These are phyloP conservation scores for Capsicum baccatum DNA, from an alignment of 257 asterid species.

Conservation along the genomic window DNA sequence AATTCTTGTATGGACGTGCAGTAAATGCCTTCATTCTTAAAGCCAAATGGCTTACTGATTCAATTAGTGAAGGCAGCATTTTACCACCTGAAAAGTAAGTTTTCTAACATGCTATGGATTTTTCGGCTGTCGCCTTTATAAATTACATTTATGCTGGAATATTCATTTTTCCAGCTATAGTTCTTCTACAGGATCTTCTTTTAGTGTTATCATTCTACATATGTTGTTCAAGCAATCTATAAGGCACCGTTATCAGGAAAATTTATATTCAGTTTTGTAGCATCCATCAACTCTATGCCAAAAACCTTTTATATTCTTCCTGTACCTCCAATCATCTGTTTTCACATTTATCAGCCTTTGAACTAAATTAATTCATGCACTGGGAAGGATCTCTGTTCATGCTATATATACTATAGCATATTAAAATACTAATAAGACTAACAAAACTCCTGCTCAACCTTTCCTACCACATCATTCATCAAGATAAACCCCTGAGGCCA, in stretches of 20 bases:
- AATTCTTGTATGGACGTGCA: conserved; percentile 84
- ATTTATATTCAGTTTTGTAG: neutral
- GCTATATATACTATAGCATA: neutral
- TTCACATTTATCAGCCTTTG: conserved; percentile 17
- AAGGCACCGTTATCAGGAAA: neutral
- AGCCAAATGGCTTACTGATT: conserved; percentile 77
- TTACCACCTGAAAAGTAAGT: conserved; percentile 70
- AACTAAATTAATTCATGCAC: neutral
- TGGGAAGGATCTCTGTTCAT: neutral
- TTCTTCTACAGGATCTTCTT: neutral
- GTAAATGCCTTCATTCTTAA: conserved; percentile 67
- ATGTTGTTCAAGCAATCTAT: neutral
- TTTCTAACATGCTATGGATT: conserved; percentile 31
- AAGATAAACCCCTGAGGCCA: neutral
- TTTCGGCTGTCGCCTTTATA: neutral
- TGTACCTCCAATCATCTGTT: neutral
- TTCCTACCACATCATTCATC: neutral
- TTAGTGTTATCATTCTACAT: conserved; percentile 9
- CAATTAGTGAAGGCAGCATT: conserved; percentile 61
- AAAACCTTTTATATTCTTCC: neutral
- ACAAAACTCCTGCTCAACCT: neutral
- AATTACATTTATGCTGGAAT: neutral
- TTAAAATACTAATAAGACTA: neutral
- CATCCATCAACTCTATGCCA: conserved; percentile 11
- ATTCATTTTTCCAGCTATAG: neutral